Percentiles rank a stretch among this genome's conserved stretches.
These are phyloP conservation scores for Naganishia kalamii DNA, from an alignment of 768 basidiomycete species.

Conservation along the genomic window DNA sequence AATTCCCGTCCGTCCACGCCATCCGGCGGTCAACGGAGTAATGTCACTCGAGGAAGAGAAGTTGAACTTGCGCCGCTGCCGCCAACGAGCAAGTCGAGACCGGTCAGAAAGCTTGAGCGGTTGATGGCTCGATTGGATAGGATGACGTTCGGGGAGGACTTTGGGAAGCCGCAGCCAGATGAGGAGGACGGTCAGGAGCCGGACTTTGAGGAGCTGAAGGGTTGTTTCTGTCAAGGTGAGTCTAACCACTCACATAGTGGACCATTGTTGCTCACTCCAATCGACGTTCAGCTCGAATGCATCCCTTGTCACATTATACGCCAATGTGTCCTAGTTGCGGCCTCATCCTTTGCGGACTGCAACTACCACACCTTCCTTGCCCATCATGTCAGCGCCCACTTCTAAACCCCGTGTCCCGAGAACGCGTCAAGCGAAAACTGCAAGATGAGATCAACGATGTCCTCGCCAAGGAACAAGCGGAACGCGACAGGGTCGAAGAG, in stretches of 20 bases:
- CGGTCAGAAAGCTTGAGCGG: slow-evolving; percentile 36
- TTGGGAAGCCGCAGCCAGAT: neutral
- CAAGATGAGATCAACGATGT: slow-evolving; percentile 35
- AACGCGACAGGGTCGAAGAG: slow-evolving; percentile 31
- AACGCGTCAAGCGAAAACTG: slow-evolving; percentile 34
- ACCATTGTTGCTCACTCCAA: neutral
- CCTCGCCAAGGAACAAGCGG: slow-evolving; percentile 30
- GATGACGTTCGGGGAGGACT: neutral
- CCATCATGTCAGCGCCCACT: slow-evolving; percentile 41
- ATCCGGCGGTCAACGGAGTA: neutral
- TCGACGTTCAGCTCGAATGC: slow-evolving; percentile 36
- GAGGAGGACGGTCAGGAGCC: slow-evolving; percentile 28
- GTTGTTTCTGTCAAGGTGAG: slow-evolving; percentile 46
- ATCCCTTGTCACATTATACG: slow-evolving; percentile 43
- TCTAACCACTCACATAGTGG: neutral
- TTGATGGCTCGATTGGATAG: slow-evolving; percentile 29
- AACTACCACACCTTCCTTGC: slow-evolving; percentile 45
- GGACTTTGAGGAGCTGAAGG: slow-evolving; percentile 17
- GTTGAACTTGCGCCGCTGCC: slow-evolving; percentile 1
- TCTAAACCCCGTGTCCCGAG: slow-evolving; percentile 30
- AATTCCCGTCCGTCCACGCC: neutral
- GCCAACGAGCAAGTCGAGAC: slow-evolving; percentile 29
- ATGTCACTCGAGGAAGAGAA: slow-evolving; percentile 23
- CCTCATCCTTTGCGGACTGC: slow-evolving; percentile 42
- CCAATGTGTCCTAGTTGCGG: slow-evolving; percentile 46